Evolutionary conservation across 257 asterid genomes (phyloP).

Genomic region (Primulina eburnea): DNA sequence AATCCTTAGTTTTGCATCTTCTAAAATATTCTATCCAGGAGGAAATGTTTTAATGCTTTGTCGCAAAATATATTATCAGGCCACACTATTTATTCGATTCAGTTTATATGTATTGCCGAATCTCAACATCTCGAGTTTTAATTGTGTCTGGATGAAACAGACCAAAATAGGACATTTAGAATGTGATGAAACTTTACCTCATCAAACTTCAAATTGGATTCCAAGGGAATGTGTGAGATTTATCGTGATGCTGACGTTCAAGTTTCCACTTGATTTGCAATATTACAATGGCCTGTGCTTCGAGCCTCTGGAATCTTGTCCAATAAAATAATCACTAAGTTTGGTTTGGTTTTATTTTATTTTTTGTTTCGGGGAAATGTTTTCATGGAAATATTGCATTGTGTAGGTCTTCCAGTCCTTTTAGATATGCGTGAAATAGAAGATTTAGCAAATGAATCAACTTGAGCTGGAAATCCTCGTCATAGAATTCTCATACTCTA

Average conservation of each 20-base stretch:
- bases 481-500: not conserved
- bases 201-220: not conserved
- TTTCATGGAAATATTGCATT: not conserved
- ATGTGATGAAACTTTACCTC: conserved; percentile 3
- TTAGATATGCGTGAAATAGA: not conserved
- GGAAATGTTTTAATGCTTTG: not conserved
- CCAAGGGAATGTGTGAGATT: not conserved
- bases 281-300: not conserved
- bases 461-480: not conserved
- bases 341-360: not conserved
- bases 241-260: not conserved
- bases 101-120: not conserved
- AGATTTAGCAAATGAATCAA: not conserved
- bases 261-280: not conserved
- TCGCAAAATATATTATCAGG: not conserved
- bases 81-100: not conserved
- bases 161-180: not conserved
- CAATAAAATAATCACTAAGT: not conserved
- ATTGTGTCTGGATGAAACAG: not conserved
- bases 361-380: not conserved
- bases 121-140: not conserved
- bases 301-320: not conserved
- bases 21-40: conserved; percentile 12
- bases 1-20: conserved; percentile 6
- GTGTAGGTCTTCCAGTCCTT: not conserved